Evolutionary conservation across 331 rosid genomes (phyloP).

Genomic region (Acacia pycnantha): DNA sequence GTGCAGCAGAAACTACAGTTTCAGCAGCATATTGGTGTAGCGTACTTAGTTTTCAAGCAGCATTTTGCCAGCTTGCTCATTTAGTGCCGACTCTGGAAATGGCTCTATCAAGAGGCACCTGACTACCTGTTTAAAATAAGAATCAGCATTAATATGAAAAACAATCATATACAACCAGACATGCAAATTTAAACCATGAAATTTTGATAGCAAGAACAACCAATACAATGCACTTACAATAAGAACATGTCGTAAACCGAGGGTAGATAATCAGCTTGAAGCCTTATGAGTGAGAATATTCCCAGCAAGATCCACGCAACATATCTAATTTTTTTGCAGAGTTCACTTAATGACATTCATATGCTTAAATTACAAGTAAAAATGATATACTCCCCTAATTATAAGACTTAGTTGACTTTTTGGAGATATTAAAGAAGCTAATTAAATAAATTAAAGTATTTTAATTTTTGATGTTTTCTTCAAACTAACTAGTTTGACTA

Average conservation of each 20-base stretch:
- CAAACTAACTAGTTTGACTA: too few species aligned
- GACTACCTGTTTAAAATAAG: slow-evolving; percentile 67
- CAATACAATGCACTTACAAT: slow-evolving; percentile 49
- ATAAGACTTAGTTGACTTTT: too few species aligned
- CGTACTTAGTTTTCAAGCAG: slow-evolving; percentile 93
- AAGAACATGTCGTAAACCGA: slow-evolving; percentile 89
- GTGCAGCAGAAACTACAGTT: slow-evolving; percentile 17
- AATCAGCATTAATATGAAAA: neutral
- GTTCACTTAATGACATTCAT: too few species aligned
- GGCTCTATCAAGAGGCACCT: slow-evolving; percentile 98
- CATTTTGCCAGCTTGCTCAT: slow-evolving; percentile 95
- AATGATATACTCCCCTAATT: too few species aligned
- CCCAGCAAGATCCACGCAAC: too few species aligned
- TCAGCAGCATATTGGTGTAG: slow-evolving; percentile 79
- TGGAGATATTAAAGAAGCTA: too few species aligned
- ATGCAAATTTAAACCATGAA: neutral
- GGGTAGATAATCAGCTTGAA: too few species aligned
- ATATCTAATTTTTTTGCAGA: too few species aligned
- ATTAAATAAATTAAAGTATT: too few species aligned
- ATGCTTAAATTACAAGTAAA: too few species aligned
- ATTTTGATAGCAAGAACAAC: neutral
- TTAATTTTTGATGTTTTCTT: too few species aligned
- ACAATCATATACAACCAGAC: neutral
- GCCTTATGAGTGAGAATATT: too few species aligned
- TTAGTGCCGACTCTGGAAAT: slow-evolving; percentile 96